A percentile compares a stretch with the other conserved stretches of the same genome.
These are phyloP conservation scores for Escallonia herrerae DNA, from an alignment of 129 eudicot genomes.

Conservation along the genomic window DNA sequence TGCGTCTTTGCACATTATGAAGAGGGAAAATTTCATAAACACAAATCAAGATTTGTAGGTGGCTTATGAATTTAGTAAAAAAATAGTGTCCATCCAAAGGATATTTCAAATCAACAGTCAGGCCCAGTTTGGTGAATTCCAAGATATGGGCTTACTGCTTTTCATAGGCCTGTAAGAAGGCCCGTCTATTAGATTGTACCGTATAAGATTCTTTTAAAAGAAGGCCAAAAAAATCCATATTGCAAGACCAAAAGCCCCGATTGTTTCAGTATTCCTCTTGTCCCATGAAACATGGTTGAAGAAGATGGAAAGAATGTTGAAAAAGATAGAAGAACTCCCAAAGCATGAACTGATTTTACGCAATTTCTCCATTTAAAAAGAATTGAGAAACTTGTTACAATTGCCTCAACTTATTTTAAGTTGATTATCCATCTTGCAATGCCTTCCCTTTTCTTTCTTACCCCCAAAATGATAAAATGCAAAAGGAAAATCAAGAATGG, in stretches of 20 bases:
- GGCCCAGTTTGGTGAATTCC: too few species aligned
- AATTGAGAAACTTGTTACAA: conserved; percentile 22
- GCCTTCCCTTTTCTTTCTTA: conserved; percentile 17
- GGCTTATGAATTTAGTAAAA: too few species aligned
- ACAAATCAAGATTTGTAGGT: too few species aligned
- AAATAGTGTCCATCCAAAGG: too few species aligned
- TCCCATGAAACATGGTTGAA: not conserved
- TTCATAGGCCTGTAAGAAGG: too few species aligned
- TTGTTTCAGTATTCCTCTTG: not conserved
- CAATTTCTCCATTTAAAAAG: not conserved
- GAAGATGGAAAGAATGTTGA: not conserved
- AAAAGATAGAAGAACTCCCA: not conserved
- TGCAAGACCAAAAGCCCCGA: not conserved
- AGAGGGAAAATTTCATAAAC: too few species aligned
- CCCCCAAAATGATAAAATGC: conserved; percentile 12
- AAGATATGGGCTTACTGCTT: too few species aligned
- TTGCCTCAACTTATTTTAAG: conserved; percentile 12
- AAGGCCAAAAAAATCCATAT: too few species aligned
- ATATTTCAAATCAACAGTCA: too few species aligned
- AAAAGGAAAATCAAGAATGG: conserved; percentile 10
- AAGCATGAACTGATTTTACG: conserved; percentile 1
- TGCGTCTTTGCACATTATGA: too few species aligned
- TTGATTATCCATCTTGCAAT: conserved; percentile 27
- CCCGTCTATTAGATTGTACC: too few species aligned
- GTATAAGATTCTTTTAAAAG: too few species aligned